Base-by-base conservation (phyloP, 148 eudicot genomes). In the Camellia japonica region DNA sequence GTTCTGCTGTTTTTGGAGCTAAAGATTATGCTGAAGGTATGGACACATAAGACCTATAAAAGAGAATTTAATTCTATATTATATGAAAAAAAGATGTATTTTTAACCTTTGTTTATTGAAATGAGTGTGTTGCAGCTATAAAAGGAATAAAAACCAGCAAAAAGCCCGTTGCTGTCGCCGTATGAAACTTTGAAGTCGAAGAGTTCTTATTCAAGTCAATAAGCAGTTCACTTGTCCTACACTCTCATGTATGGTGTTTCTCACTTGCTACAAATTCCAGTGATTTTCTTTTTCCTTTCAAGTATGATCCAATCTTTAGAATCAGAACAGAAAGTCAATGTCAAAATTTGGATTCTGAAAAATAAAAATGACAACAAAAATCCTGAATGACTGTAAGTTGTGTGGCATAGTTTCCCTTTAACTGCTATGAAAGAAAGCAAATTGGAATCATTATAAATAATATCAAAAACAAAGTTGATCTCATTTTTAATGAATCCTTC, bases 1-100 rank as follows among this genome's bases (percentile, higher is more conserved):
- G 99, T 79, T 97, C 99, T 85, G 99, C 99, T 20, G 98, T 97
- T 69, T 97, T 97, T 71, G 97, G 97, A 80, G 99, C 99, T 83
- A 95, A 93, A 82, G 99, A 97, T 88, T 97, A 97, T 80, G 98
- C 99, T 66, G 97, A 89, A 92, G 98, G 99, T 78, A 92, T 74
- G 80, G 14, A 49, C 74, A 67, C 63, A 58, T 73, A 61, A 79
- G 56, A 75, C 30, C 55, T 76, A 68, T 58, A 76, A 71, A 42
- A 42, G 15, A 78, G 23, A 73, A 42, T 43, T 18, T 46, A 6
- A 46, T 63, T 7, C 4, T 54, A 1, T 42, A 52, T 14, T 15
- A 30, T 51, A 67, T 46, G 38, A 30, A 30, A 73, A 38, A 5
- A 49, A 49, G 5, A 49, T 74, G 60, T 64, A n/a, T 83, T 51